A percentile compares a stretch with the other conserved stretches of the same genome.
These are phyloP conservation scores for Leucoagaricus sp. DNA, from an alignment of 1,284 basidiomycete species.

Conservation along the genomic window DNA sequence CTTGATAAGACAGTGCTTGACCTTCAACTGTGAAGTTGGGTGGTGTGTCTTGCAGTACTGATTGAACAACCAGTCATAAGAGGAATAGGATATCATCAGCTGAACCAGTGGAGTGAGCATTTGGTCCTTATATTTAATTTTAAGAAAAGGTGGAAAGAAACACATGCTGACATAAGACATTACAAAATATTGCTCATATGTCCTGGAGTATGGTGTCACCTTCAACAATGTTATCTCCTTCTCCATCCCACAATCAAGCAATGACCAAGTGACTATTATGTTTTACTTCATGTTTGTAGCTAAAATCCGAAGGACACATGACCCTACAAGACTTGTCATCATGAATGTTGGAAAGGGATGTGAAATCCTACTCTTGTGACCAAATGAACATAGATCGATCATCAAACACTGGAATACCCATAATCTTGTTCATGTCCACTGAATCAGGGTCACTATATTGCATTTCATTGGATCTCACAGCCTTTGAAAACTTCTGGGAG, in stretches of 20 bases:
- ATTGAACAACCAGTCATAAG: too few relatives aligned
- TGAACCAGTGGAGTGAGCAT: too few relatives aligned
- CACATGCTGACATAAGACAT: too few relatives aligned
- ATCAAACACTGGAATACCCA: slow-evolving; percentile 59
- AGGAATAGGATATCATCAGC: too few relatives aligned
- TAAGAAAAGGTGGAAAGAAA: too few relatives aligned
- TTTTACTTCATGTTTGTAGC: slow-evolving; percentile 76
- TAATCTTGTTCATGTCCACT: slow-evolving; percentile 57
- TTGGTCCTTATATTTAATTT: too few relatives aligned
- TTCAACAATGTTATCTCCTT: slow-evolving; percentile 36
- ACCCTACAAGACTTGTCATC: slow-evolving; percentile 43
- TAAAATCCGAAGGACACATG: slow-evolving; percentile 66
- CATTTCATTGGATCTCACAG: slow-evolving; percentile 42
- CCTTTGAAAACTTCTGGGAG: slow-evolving; percentile 48
- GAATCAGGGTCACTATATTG: slow-evolving; percentile 44
- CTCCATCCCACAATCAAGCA: slow-evolving; percentile 52
- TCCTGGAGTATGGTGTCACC: slow-evolving; percentile 32
- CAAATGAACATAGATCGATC: slow-evolving; percentile 51
- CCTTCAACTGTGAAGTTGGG: too few relatives aligned
- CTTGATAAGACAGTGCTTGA: too few relatives aligned
- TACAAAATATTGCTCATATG: slow-evolving; percentile 37
- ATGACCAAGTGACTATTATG: slow-evolving; percentile 62
- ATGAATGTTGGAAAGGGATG: slow-evolving; percentile 13
- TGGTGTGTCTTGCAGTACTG: too few relatives aligned
- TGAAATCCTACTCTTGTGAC: slow-evolving; percentile 64